These are phyloP conservation scores for Ophiocordyceps camponoti-leonardi DNA, from an alignment of 2,329 filamentous ascomycete species.

Conservation along the genomic window DNA sequence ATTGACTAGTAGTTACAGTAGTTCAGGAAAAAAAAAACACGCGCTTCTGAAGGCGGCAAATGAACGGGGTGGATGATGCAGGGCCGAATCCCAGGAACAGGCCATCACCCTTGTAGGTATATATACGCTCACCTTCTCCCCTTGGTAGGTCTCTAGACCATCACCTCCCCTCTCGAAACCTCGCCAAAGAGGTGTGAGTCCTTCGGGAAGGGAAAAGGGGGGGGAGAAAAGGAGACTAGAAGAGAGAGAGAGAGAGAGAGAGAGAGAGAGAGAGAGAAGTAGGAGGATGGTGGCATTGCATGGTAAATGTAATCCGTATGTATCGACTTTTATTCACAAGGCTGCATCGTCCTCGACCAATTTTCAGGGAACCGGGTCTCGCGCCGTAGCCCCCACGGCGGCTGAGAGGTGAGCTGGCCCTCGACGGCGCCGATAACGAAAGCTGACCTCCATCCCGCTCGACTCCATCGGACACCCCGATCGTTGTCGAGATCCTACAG, in stretches of 20 bases:
- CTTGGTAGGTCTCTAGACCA: no score
- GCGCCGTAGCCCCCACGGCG: background rate
- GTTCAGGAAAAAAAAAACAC: no score
- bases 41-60: background rate
- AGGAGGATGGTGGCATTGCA: background rate
- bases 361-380: background rate
- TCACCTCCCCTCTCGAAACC: no score
- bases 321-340: no score
- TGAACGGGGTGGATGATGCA: background rate
- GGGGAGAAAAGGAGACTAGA: no score
- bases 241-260: background rate
- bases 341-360: background rate
- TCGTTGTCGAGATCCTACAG: background rate
- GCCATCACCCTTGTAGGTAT: background rate
- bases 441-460: background rate
- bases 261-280: background rate
- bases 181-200: no score
- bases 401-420: background rate
- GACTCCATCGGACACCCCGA: background rate
- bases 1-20: no score
- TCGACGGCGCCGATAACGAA: background rate
- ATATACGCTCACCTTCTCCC: no score
- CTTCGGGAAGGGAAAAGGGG: no score
- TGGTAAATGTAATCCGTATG: background rate
- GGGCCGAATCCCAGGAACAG: background rate